Evolutionary conservation across 306 rosid species (phyloP), one percentile per base, ranked within the genome.

Genomic region (Dalbergia cultrata): DNA sequence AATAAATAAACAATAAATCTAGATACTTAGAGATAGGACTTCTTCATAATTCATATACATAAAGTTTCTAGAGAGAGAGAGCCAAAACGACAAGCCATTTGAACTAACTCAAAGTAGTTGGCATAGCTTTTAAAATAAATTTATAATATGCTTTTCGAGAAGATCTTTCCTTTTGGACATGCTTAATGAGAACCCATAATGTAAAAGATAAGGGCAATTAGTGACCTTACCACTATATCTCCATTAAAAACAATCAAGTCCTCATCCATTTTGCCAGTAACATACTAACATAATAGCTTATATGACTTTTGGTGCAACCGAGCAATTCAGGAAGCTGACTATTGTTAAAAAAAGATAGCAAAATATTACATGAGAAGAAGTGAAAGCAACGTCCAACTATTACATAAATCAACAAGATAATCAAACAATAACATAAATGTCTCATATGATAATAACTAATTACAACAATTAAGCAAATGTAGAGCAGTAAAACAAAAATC

Each of bases 281-380:
- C 31, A 26, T 26, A 26, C 31, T 86, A 52, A 92, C 90, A 52
- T 90, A 92, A 83, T 95, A 95, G 77, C 99, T 91, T 79, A 95
- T 86, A 83, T 92, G 99, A 74, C 97, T 97, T 67, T 86, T 88
- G 52, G 99, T 92, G 87, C 92, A 97, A 84, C 99, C 91, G 88
- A 84, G 75, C 52, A 76, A 71, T 67, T 50, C 70, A 84, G 52
- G 26, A 66, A 70, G 87, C 59, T 37, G 57, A 70, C 76, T 39
- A 53, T 63, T 4, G 64, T 86, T 64, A 85, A 57, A 19, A 76
- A 53, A 78, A 44, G 43, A 60, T 53, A 76, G 60, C 13, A 2
- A 37, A 59, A 76, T 16, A 39, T 75, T 33, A 61, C 6, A 8
- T 8, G 22, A 67, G 66, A 68, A 67, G 72, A 6, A 56, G 54